Evolutionary conservation across 2,329 filamentous ascomycete species (phyloP).

Genomic region (Endothia cerciana): DNA sequence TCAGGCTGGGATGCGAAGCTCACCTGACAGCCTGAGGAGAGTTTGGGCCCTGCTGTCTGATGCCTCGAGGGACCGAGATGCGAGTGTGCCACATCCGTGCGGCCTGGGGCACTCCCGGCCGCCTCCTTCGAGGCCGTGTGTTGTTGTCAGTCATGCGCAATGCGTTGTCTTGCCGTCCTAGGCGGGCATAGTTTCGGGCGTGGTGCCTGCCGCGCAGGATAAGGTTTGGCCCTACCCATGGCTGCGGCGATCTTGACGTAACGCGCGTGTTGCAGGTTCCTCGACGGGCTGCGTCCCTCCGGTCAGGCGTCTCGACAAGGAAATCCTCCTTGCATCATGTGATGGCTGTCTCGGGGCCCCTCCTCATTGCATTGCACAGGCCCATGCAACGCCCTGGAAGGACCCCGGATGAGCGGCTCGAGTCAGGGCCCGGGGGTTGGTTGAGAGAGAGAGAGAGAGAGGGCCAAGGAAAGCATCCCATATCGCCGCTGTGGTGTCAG

Average conservation of each 20-base stretch:
- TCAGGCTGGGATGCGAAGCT: not conserved
- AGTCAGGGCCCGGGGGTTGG: not conserved
- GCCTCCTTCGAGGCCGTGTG: conserved; percentile 2
- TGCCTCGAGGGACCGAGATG: not conserved
- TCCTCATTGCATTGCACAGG: not conserved
- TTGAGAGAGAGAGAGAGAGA: too few species aligned
- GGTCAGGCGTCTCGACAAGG: not conserved
- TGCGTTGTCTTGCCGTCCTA: not conserved
- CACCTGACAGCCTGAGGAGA: not conserved
- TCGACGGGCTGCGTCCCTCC: not conserved
- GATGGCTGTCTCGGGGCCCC: not conserved
- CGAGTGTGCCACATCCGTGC: not conserved
- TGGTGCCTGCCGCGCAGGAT: conserved; percentile 9
- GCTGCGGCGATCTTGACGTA: conserved; percentile 9
- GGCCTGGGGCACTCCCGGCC: not conserved
- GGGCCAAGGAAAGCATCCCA: conserved; percentile 8
- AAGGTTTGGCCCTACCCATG: conserved; percentile 11
- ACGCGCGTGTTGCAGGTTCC: not conserved
- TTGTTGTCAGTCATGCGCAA: conserved; percentile 1
- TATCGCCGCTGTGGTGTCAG: not conserved
- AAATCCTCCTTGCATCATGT: not conserved
- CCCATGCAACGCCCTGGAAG: not conserved
- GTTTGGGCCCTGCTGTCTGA: not conserved
- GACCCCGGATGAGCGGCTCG: not conserved
- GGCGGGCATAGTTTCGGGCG: not conserved